Evolutionary conservation across 164 flowering plant species (phyloP).

Genomic region (grape (Vitis vinifera)): DNA sequence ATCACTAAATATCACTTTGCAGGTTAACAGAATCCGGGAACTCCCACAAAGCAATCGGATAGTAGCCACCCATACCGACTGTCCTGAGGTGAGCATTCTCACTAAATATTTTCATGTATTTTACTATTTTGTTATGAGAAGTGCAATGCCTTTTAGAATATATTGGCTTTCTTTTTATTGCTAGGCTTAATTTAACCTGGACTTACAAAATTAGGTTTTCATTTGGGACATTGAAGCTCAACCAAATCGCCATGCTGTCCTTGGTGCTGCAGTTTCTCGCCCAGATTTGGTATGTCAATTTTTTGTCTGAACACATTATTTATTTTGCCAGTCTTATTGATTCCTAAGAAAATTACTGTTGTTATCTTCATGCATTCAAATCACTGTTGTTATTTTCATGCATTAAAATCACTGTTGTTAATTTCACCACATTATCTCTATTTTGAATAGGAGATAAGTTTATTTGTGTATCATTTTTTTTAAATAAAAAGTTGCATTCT

Average conservation of each 20-base stretch:
- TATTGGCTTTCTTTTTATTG: neutral
- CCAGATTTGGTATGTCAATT: slow-evolving; percentile 68
- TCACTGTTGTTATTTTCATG: too few relatives aligned
- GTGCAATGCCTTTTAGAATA: neutral
- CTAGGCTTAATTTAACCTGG: neutral
- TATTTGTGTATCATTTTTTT: too few relatives aligned
- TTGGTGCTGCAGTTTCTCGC: slow-evolving; percentile 79
- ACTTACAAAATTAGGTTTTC: slow-evolving; percentile 54
- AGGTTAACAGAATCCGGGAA: slow-evolving; percentile 98
- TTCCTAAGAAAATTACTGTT: neutral
- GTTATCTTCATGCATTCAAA: neutral
- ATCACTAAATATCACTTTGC: slow-evolving; percentile 18
- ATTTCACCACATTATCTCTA: too few relatives aligned
- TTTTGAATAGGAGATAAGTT: too few relatives aligned
- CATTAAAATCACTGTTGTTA: too few relatives aligned
- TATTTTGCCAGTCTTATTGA: neutral
- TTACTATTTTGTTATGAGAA: neutral
- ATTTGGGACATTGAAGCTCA: slow-evolving; percentile 96
- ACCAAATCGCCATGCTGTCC: slow-evolving; percentile 91
- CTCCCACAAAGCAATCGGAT: slow-evolving; percentile 85
- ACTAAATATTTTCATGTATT: neutral
- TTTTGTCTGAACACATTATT: neutral
- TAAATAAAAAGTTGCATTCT: too few relatives aligned
- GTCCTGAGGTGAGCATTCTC: slow-evolving; percentile 69
- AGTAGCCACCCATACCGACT: slow-evolving; percentile 96